Percentiles rank a stretch among this genome's conserved stretches.
Conservation (phyloP, 2,329 filamentous ascomycete species). For the Penicillium sp. region DNA sequence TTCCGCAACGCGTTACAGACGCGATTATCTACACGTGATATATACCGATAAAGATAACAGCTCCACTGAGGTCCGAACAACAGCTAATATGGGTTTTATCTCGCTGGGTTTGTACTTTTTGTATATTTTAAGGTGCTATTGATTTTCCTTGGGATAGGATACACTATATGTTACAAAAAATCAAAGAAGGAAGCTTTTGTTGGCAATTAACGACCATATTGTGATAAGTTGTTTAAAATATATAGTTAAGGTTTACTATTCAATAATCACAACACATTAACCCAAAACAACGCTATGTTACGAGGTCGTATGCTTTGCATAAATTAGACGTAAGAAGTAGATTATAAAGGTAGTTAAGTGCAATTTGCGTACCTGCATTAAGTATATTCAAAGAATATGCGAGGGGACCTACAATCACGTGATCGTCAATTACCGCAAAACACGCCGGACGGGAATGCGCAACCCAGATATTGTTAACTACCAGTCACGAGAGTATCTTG, state of each 20-base stretch:
- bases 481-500: not conserved
- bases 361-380: not conserved
- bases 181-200: not conserved
- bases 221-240: not conserved
- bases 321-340: not conserved
- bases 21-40: constrained; percentile 12
- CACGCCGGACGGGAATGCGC: constrained; percentile 13
- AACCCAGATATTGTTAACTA: constrained; percentile 1
- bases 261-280: not conserved
- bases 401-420: constrained; percentile 11
- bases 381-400: not conserved
- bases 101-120: not conserved
- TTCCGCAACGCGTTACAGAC: constrained; percentile 7
- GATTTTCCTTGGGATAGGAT: too few relatives aligned
- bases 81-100: not conserved
- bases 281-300: not conserved
- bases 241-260: not conserved
- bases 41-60: not conserved
- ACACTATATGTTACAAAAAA: fast-evolving
- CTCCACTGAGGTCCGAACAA: not conserved
- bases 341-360: not conserved
- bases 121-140: not conserved
- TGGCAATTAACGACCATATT: not conserved
- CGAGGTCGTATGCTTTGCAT: not conserved
- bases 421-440: constrained; percentile 14